phyloP scores from a whole-genome alignment of 106 monocot genomes.

The Allium cepa region DNA sequence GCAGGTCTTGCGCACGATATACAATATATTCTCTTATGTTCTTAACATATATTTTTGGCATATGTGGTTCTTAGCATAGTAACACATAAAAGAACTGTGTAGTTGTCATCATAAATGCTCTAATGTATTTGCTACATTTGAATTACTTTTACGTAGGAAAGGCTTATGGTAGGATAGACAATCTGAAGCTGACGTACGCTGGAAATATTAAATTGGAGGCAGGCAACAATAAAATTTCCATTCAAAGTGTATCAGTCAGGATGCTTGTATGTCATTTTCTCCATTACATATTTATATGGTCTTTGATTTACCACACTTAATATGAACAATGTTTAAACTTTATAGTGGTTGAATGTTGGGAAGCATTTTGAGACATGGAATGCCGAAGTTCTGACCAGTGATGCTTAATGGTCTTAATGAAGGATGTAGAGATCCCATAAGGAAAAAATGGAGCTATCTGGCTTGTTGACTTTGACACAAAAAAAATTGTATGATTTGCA shows the following conservation, averaged over 20 bases:
- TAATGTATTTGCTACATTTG: no score
- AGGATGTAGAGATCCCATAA: conserved; percentile 46
- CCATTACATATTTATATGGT: no score
- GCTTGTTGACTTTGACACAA: neutral
- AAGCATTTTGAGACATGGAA: conserved; percentile 19
- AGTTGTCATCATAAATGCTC: no score
- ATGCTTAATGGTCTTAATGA: conserved; percentile 51
- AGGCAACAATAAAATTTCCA: conserved; percentile 26
- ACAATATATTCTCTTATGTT: no score
- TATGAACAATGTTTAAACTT: neutral
- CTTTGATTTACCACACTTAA: no score
- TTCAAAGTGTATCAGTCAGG: conserved; percentile 35
- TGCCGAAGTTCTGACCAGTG: conserved; percentile 31
- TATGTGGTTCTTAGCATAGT: no score
- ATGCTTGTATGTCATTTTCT: conserved; percentile 33
- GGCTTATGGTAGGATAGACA: conserved; percentile 25
- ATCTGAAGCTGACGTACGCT: conserved; percentile 25
- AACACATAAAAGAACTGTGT: no score
- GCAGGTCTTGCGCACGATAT: no score
- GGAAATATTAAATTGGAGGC: conserved; percentile 36
- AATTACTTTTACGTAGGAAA: conserved; percentile 20
- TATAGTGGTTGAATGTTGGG: conserved; percentile 25
- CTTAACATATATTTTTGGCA: no score
- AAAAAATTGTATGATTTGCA: neutral
- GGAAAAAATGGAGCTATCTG: conserved; percentile 70